Base-by-base conservation (phyloP, 2,329 filamentous ascomycete genomes). In the Fusarium mundagurra region DNA sequence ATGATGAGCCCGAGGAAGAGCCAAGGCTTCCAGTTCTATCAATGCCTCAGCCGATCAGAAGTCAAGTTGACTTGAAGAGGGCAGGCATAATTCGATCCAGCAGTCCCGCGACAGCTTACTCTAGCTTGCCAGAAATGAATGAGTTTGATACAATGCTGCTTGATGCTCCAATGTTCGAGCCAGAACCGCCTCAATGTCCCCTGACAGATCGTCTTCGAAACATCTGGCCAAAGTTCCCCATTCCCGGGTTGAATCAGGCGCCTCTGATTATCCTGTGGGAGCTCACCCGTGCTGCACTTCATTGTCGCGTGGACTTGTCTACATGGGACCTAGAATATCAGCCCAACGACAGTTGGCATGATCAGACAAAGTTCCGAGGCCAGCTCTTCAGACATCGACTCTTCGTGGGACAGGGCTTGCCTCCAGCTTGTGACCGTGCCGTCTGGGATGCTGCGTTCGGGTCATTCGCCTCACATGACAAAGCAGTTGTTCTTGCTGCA, bases 241-340 rank as follows among this genome's bases (percentile, higher is more conserved):
- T 71, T 20, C 58, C 68, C 1, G 82, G 82, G 60, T 79, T 88
- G 8, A 81, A 83, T 7, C 59, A 81, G 2, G 87, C 86, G 0
- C 87, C 88, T 0, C 80, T 90, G 6, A 83, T 84, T 5, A 81
- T 90, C 10, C 75, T 84, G 8, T 90, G 88, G 88, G 88, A 90
- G 64, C 76, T 88, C 0, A 84, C 85, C 1, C 84, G 88, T 17
- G 83, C 86, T 24, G 85, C 86, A 1, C 73, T 85, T 1, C 82
- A 87, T 45, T 89, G 87, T 65, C 78, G 77, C 1, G 82, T 88
- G 5, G 79, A 85, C 34, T 74, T 86, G 5, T 74, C 80, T 4
- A 72, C 82, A 4, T 74, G 84, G 14, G 72, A 81, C 7, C 45
- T 87, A 8, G 44, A 65, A 1, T 85, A 88, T 59, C 75, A 83